Base-by-base conservation (phyloP, 2,329 filamentous ascomycete genomes). In the Chaetomiaceae sp. region DNA sequence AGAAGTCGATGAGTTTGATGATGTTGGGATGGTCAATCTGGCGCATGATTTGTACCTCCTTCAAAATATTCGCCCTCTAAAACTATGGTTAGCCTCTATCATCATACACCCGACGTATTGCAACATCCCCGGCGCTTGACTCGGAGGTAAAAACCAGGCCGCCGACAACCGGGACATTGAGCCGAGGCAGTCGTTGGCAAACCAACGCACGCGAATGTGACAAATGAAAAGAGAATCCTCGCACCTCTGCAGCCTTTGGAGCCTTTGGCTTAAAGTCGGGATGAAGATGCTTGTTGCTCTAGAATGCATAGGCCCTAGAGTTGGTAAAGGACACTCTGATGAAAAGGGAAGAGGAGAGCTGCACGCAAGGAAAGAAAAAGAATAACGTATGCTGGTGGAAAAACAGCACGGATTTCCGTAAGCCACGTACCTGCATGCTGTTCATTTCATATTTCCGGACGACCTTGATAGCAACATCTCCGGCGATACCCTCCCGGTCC, bases 371-470 rank as follows among this genome's bases (percentile, higher is more conserved):
- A 65, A 59, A 64, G 59, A 65, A 58, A 64, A 65, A 63, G 57
- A n/a, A n/a, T n/a, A n/a, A n/a, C n/a, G n/a, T n/a, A 58, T 66
- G 68, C 64, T 43, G 56, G 56, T 14, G 58, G 49, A 63, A 59
- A 29, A 58, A 33, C 18, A 16, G 48, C 48, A 45, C 47, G 27
- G 37, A 38, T 41, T 40, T 55, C 51, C 49, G 27, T 50, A 41
- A 14, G 9, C 18, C 65, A 86, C 90, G 82, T 81, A 99, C 94
- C 90, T 97, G 94, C 77, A 87, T 90, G 61, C 86, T 91, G 74
- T 96, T 97, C 89, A 99, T 96, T 74, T 99, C 94, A 69, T 90
- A 97, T 75, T 97, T 97, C 67, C 94, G 87, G 59, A 99, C 94
- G 47, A 99, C 94, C 73, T 99, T 99, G 79, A 99, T 97, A 63